Base-by-base conservation (phyloP, 2,329 filamentous ascomycete genomes). In the Fusarium sulawesiense region DNA sequence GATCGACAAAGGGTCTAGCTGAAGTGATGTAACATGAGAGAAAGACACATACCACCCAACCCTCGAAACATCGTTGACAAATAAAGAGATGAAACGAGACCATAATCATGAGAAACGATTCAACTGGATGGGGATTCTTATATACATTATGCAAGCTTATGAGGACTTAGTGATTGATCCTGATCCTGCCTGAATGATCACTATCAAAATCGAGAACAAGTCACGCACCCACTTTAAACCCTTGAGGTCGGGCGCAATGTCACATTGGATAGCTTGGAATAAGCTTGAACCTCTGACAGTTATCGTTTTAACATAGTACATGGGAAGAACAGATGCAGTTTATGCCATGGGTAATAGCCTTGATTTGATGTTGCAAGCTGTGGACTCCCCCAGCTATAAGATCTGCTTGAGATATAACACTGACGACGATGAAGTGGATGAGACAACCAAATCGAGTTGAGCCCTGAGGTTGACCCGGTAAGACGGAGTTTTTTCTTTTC, bases 341-440 rank as follows among this genome's bases (percentile, higher is more conserved):
- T 27, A 48, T 54, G 29, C 21, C 30, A 23, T 23, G 49, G 32
- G 53, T 30, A 46, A 64, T 42, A 45, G 20, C 45, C 53, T 64
- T 64, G 57, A 60, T 41, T 46, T 32, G 13, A 55, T 32, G 42
- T 41, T 34, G 27, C 42, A 42, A 42, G 20, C n/a, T n/a, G 64
- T 56, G 63, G 53, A 18, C 40, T 34, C 44, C 46, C 34, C 23
- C 18, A 30, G 25, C 40, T 68, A 64, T 68, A 70, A 71, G 67
- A 70, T 70, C 55, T 44, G 60, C 68, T 25, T 20, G n/a, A 16
- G n/a, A n/a, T 55, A 56, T 48, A 56, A n/a, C 34, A 40, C 68
- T 70, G 68, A 70, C 68, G 68, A 71, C 59, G 56, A 46, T 68
- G 63, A 53, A 47, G 45, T 59, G 58, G 67, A 20, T 20, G 32